A percentile compares a stretch with the other conserved stretches of the same genome.
These are phyloP conservation scores for Ajuga reptans DNA, from an alignment of 305 asterid genomes.

Conservation along the genomic window DNA sequence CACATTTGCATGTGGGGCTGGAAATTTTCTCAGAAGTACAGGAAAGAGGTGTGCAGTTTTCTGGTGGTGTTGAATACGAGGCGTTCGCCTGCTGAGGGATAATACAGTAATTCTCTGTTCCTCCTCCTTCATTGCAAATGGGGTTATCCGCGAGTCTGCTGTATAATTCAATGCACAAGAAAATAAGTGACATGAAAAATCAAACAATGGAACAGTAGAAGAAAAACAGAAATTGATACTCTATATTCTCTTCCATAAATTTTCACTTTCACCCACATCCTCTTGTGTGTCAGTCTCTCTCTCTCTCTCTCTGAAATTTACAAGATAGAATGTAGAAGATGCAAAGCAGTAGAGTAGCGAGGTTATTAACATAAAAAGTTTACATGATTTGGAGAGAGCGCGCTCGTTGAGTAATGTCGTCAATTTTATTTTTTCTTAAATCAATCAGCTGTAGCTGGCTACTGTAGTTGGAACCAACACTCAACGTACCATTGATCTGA, in stretches of 20 bases:
- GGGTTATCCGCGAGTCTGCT: conserved; percentile 63
- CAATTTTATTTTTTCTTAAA: conserved; percentile 46
- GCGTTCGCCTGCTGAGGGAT: conserved; percentile 26
- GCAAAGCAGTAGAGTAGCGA: not conserved
- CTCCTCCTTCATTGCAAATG: conserved; percentile 34
- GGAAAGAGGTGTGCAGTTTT: conserved; percentile 40
- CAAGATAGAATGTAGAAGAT: not conserved
- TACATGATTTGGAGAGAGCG: conserved; percentile 44
- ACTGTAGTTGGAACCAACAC: conserved; percentile 38
- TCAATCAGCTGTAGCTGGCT: conserved; percentile 51
- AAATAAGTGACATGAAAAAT: not conserved
- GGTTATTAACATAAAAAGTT: not conserved
- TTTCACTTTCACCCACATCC: not conserved
- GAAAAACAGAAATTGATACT: not conserved
- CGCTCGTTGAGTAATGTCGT: conserved; percentile 28
- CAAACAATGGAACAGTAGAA: not conserved
- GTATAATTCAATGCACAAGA: not conserved
- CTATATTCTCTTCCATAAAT: not conserved
- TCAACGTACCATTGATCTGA: conserved; percentile 51
- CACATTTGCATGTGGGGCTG: conserved; percentile 66
- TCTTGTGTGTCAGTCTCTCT: not conserved
- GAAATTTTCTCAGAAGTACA: conserved; percentile 41
- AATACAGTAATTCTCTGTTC: conserved; percentile 35
- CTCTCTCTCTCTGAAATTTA: not conserved
- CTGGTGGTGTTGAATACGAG: conserved; percentile 39